Evolutionary conservation across 176 grass and related monocot genomes (phyloP).

Genomic region (Lolium multiflorum): DNA sequence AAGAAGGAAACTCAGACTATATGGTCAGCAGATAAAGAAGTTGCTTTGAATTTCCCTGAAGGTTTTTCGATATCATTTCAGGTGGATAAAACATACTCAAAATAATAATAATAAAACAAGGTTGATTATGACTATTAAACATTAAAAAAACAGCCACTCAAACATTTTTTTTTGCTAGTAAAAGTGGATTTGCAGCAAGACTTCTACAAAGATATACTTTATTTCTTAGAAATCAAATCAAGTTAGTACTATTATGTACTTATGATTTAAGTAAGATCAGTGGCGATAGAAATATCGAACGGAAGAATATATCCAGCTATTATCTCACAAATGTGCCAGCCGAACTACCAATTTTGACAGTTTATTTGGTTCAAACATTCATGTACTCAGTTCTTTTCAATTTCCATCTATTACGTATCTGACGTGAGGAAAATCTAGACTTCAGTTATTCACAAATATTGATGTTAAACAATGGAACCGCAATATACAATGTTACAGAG

Average conservation of each 20-base stretch:
- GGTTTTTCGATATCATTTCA: not conserved
- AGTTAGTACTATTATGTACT: not conserved
- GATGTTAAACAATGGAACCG: not conserved
- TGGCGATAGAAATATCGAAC: not conserved
- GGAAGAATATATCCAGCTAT: not conserved
- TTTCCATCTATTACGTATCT: not conserved
- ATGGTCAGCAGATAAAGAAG: not conserved
- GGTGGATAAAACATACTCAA: not conserved
- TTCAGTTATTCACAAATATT: not conserved
- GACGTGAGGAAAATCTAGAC: not conserved
- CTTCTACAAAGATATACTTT: not conserved
- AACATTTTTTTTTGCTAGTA: not conserved
- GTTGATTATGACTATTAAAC: not conserved
- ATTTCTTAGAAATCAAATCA: conserved; percentile 3
- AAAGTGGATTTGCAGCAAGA: not conserved
- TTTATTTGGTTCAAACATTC: not conserved
- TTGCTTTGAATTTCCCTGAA: not conserved
- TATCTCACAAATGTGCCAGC: not conserved
- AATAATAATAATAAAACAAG: not conserved
- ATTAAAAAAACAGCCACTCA: not conserved
- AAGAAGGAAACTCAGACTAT: not conserved
- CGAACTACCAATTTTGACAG: not conserved
- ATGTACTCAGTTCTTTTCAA: not conserved
- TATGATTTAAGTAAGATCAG: not conserved
- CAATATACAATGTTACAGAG: not conserved